Evolutionary conservation across 495 filamentous ascomycete genomes (phyloP).

Genomic region (Corynascus novoguineensis): DNA sequence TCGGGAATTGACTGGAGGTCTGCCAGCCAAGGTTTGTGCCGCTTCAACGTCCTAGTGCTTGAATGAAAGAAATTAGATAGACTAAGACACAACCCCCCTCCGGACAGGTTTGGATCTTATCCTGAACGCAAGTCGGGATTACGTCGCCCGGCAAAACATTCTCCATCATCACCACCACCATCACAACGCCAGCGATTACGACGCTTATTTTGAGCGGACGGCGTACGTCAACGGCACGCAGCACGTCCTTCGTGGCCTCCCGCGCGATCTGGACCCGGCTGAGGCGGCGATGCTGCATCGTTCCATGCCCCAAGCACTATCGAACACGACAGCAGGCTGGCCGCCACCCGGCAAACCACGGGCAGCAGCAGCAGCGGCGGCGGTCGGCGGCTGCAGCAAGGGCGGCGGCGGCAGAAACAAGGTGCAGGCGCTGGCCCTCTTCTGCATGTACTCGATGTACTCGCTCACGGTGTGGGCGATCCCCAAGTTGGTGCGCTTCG

Average conservation of each 20-base stretch:
- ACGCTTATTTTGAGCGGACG: slow-evolving; percentile 49
- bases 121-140: slow-evolving; percentile 12
- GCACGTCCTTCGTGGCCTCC: slow-evolving; percentile 63
- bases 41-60: not conserved
- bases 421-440: slow-evolving; percentile 14
- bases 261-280: slow-evolving; percentile 48
- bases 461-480: slow-evolving; percentile 4
- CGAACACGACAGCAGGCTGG: not conserved
- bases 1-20: slow-evolving; percentile 11
- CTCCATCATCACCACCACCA: too few relatives aligned
- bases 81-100: not conserved
- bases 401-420: not conserved
- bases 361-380: not conserved
- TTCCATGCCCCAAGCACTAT: slow-evolving; percentile 38
- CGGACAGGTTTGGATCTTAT: slow-evolving; percentile 19
- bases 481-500: not conserved
- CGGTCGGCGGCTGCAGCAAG: not conserved
- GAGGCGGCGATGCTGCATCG: slow-evolving; percentile 42
- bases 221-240: slow-evolving; percentile 61
- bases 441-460: slow-evolving; percentile 9
- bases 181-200: too few relatives aligned
- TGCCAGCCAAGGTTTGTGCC: slow-evolving; percentile 7
- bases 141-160: not conserved
- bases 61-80: too few relatives aligned
- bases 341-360: not conserved